A percentile compares a stretch with the other conserved stretches of the same genome.
phyloP scores from a whole-genome alignment of 2,329 filamentous ascomycete genomes.

The Cytospora paraplurivora region DNA sequence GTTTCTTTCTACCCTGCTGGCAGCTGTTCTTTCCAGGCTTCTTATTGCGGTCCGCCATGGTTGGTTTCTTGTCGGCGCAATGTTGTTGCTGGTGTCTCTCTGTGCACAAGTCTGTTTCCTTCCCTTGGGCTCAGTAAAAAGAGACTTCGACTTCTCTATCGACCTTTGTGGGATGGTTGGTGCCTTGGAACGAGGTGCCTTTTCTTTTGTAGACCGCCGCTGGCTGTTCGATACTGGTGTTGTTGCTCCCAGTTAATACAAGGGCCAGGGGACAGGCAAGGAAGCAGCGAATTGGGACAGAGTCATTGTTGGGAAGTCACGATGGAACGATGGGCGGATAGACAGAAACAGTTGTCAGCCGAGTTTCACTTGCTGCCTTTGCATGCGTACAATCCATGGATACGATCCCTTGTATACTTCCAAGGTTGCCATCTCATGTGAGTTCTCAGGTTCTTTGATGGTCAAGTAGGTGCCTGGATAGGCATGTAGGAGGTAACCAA shows the following conservation, averaged over 20 bases:
- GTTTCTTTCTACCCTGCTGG: neutral
- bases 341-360: no score
- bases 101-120: neutral
- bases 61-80: neutral
- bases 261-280: no score
- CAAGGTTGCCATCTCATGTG: neutral
- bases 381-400: neutral
- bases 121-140: neutral
- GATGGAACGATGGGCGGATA: no score
- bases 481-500: neutral
- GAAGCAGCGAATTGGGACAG: no score
- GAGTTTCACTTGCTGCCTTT: neutral
- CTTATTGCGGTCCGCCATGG: neutral
- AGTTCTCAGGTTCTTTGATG: neutral
- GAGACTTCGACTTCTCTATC: no score
- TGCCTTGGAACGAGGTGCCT: neutral
- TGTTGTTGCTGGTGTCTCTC: neutral
- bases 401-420: neutral
- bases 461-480: neutral
- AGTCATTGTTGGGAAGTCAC: no score
- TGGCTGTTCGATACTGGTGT: no score
- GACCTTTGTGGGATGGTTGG: no score
- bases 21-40: conserved; percentile 3
- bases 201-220: no score
- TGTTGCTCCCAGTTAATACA: no score